Conservation (phyloP, 805 yeast genomes). For the Suhomyces kilbournensis region DNA sequence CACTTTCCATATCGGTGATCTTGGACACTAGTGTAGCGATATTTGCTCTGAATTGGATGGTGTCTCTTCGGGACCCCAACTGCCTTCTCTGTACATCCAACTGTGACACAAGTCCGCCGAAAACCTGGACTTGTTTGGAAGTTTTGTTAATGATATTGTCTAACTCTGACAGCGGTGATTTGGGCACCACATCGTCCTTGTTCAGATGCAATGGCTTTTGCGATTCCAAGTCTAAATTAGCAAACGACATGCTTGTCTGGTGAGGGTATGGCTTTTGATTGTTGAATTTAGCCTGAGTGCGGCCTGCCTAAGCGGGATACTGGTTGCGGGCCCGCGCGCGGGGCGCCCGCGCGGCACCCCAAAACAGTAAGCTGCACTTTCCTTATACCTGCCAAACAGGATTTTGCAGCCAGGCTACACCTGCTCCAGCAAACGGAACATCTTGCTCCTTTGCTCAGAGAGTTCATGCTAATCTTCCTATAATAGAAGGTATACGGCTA, state of each 20-base stretch:
- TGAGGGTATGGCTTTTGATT: neutral
- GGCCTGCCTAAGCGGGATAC: neutral
- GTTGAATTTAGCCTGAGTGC: neutral
- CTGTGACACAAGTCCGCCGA: slow-evolving; percentile 48
- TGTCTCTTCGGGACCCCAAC: slow-evolving; percentile 54
- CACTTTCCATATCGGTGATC: slow-evolving; percentile 26
- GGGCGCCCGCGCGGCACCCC: too few species aligned
- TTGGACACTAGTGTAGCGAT: slow-evolving; percentile 35
- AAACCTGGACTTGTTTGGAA: slow-evolving; percentile 41
- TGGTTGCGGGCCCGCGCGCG: neutral
- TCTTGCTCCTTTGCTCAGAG: neutral
- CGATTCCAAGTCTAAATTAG: slow-evolving; percentile 50
- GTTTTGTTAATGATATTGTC: slow-evolving; percentile 34
- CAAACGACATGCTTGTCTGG: slow-evolving; percentile 47
- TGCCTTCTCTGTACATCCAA: slow-evolving; percentile 48
- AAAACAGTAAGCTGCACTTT: neutral
- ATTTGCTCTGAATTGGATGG: slow-evolving; percentile 27
- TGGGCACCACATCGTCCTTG: neutral
- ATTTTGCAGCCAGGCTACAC: neutral
- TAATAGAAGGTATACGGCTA: neutral
- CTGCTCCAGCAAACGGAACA: neutral
- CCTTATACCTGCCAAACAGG: neutral
- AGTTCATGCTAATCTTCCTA: neutral
- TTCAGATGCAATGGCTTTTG: slow-evolving; percentile 26
- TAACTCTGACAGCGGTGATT: slow-evolving; percentile 22